Evolutionary conservation across 2,329 filamentous ascomycete species (phyloP).

Genomic region (Cladosporium sp.): DNA sequence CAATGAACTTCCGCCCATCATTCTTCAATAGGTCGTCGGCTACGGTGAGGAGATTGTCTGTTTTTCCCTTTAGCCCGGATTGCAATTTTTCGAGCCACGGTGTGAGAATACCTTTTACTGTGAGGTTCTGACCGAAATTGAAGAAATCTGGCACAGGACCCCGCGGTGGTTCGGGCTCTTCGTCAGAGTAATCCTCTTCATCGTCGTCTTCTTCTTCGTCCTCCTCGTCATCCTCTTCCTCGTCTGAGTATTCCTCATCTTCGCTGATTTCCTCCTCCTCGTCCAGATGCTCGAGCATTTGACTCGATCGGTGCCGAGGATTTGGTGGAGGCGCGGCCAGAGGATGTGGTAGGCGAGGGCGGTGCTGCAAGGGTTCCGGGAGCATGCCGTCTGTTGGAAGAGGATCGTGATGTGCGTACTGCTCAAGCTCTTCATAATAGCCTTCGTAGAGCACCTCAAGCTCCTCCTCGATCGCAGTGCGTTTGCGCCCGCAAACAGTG

Average conservation of each 20-base stretch:
- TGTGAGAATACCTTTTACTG: conserved; percentile 72
- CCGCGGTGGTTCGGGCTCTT: conserved; percentile 65
- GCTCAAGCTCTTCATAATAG: conserved; percentile 96
- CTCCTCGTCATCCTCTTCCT: conserved; percentile 59
- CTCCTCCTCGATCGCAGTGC: conserved; percentile 96
- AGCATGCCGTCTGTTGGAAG: conserved; percentile 63
- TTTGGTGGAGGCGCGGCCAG: conserved; percentile 40
- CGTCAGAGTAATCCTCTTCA: conserved; percentile 67
- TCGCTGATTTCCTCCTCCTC: conserved; percentile 61
- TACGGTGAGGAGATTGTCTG: conserved; percentile 96
- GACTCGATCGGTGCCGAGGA: conserved; percentile 68
- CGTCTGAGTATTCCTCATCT: conserved; percentile 67
- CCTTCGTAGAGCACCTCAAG: conserved; percentile 96
- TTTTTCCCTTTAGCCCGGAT: conserved; percentile 43
- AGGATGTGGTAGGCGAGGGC: conserved; percentile 39
- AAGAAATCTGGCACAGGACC: conserved; percentile 82
- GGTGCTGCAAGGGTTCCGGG: conserved; percentile 55
- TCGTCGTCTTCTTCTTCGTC: conserved; percentile 61
- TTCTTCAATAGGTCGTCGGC: conserved; percentile 98
- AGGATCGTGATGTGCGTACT: conserved; percentile 87
- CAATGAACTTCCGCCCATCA: conserved; percentile 98
- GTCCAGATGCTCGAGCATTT: conserved; percentile 69
- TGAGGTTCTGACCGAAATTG: conserved; percentile 95
- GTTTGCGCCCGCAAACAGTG: conserved; percentile 93
- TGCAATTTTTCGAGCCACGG: conserved; percentile 40